Base-by-base conservation (phyloP, 768 basidiomycete genomes). In the Collybiopsis luxurians region DNA sequence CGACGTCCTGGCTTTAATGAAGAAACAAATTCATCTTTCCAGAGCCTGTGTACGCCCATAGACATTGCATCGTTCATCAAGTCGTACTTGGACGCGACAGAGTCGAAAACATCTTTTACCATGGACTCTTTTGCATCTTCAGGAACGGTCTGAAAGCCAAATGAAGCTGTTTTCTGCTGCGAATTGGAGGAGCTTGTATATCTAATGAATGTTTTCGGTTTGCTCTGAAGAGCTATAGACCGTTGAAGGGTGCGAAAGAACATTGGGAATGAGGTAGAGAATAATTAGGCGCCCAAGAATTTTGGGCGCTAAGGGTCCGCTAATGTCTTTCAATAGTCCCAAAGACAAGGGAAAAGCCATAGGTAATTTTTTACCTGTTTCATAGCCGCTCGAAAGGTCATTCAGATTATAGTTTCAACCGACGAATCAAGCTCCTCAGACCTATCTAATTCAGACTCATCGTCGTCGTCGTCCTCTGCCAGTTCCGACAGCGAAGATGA, bases 1-100 rank as follows among this genome's bases (percentile, higher is more conserved):
- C 81, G 85, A 53, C 82, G 82, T 38, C 92, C 92, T 3, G 92
- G 95, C 61, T 83, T 81, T 59, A 98, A 71, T 0, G 79, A 73
- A 1, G 84, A 80, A 26, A 98, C 86, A 66, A 92, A 91, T 17
- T 86, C 79, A 70, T 98, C 95, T 73, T 98, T 99, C 97, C 97
- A 99, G 23, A 99, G 75, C 53, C 97, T 82, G 68, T 98, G 97
- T 10, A 98, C 87, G 34, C 97, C 97, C 59, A 98, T 73, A 2
- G 97, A 98, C 71, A 95, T 91, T n/a, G 95, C 92, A 68, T 98
- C 97, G 78, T 99, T 99, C 96, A 99, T 97, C 40, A 98, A 71
- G 72, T 98, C 97, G 73, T 99, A 99, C 44, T 83, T 89, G 34
- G 92, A 89, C 42, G 97, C 95, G 56, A 99, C 97, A 6, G 92